Evolutionary conservation across 176 grass and related monocot genomes (phyloP).

Genomic region (Tuctoria greenei): DNA sequence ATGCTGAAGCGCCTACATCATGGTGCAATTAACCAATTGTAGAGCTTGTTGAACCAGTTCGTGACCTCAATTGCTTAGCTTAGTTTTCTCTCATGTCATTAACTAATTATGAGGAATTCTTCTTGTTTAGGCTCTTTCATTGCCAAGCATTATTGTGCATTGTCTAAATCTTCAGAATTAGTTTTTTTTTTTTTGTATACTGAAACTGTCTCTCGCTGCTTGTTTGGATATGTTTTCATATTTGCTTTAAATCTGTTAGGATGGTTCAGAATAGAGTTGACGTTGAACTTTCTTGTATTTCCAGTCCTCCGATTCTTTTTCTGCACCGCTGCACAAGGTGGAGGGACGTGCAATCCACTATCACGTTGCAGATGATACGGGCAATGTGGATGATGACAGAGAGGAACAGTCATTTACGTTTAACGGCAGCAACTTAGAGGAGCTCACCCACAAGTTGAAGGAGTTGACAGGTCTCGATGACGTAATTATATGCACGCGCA

Average conservation of each 20-base stretch:
- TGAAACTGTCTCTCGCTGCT: background rate
- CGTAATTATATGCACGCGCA: conserved; percentile 69
- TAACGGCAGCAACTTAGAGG: conserved; percentile 64
- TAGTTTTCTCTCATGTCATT: background rate
- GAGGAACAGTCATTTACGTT: conserved; percentile 58
- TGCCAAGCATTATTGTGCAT: background rate
- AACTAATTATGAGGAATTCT: background rate
- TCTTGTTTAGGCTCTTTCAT: background rate
- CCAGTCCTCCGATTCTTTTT: conserved; percentile 63
- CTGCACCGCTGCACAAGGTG: conserved; percentile 55
- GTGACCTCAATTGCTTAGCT: background rate
- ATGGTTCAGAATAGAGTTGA: conserved; percentile 13
- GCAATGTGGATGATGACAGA: conserved; percentile 54
- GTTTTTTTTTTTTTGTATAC: background rate
- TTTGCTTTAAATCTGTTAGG: background rate
- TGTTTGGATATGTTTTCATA: background rate
- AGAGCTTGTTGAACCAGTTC: background rate
- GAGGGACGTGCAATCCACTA: conserved; percentile 78
- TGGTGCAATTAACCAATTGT: background rate
- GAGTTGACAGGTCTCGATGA: conserved; percentile 56
- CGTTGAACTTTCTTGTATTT: conserved; percentile 8
- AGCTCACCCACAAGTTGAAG: conserved; percentile 62
- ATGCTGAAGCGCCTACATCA: background rate
- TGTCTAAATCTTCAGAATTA: background rate
- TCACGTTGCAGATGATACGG: conserved; percentile 60